Evolutionary conservation across 768 basidiomycete species (phyloP).

Genomic region (Termitomyces eurrhizus): DNA sequence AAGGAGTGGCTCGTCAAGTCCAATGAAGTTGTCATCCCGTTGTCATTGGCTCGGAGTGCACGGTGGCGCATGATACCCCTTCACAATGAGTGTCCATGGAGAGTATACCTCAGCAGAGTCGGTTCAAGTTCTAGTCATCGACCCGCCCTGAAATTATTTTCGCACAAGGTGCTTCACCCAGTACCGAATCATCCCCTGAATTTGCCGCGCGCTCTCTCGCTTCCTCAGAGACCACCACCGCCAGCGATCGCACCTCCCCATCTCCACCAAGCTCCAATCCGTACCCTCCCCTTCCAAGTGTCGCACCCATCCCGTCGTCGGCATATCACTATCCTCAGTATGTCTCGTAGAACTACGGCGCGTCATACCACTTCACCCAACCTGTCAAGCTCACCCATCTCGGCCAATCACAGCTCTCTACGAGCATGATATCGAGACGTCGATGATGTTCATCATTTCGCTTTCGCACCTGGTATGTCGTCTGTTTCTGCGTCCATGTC

Average conservation of each 20-base stretch:
- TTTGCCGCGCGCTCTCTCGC: not conserved
- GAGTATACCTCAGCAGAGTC: slow-evolving; percentile 53
- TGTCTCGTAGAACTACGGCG: not conserved
- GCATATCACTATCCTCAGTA: not conserved
- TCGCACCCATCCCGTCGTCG: no score
- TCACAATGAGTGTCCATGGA: slow-evolving; percentile 50
- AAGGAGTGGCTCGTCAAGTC: slow-evolving; percentile 21
- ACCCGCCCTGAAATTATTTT: not conserved
- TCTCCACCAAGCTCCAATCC: not conserved
- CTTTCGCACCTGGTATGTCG: slow-evolving; percentile 7
- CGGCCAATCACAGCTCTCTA: not conserved
- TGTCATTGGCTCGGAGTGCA: slow-evolving; percentile 28
- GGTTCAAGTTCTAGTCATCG: slow-evolving; percentile 13
- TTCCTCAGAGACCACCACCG: not conserved
- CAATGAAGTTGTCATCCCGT: slow-evolving; percentile 21
- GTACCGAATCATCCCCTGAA: not conserved
- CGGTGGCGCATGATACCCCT: slow-evolving; percentile 44
- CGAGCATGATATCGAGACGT: not conserved
- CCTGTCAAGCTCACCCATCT: not conserved
- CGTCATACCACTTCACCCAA: not conserved
- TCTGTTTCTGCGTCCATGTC: not conserved
- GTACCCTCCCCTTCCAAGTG: not conserved
- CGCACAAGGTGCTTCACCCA: not conserved
- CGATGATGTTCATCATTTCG: not conserved
- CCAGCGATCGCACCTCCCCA: not conserved